Percentiles rank a stretch among this genome's conserved stretches.
Evolutionary conservation across 2,329 filamentous ascomycete species (phyloP).

Genomic region (Scytalidium sp.): DNA sequence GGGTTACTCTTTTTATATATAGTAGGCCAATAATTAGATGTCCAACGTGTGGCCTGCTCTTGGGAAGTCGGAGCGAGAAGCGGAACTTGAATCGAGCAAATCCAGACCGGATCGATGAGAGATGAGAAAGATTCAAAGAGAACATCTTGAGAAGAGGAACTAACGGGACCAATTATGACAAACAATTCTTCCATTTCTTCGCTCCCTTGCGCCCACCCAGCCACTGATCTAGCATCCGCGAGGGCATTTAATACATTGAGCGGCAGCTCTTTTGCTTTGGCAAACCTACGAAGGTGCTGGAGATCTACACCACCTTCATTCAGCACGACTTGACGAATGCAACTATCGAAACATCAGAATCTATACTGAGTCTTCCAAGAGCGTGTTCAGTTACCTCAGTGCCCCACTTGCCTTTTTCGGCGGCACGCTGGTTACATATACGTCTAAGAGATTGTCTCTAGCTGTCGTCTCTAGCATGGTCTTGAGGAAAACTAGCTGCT

Average conservation of each 20-base stretch:
- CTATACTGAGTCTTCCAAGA: slow-evolving; percentile 25
- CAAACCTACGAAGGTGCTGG: slow-evolving; percentile 72
- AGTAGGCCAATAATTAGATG: slow-evolving; percentile 75
- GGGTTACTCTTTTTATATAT: slow-evolving; percentile 86
- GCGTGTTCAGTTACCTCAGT: slow-evolving; percentile 57
- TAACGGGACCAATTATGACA: slow-evolving; percentile 49
- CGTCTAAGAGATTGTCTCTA: slow-evolving; percentile 55
- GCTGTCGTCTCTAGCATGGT: slow-evolving; percentile 62
- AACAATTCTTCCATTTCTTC: slow-evolving; percentile 36
- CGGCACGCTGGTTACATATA: slow-evolving; percentile 70
- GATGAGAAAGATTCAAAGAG: slow-evolving; percentile 44
- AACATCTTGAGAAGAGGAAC: slow-evolving; percentile 49
- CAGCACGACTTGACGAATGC: slow-evolving; percentile 53
- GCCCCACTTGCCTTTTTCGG: slow-evolving; percentile 69
- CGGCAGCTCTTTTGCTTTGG: slow-evolving; percentile 67
- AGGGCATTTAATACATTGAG: slow-evolving; percentile 58
- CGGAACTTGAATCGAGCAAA: slow-evolving; percentile 59
- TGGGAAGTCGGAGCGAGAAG: slow-evolving; percentile 71
- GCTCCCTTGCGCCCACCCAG: slow-evolving; percentile 56
- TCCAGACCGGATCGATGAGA: slow-evolving; percentile 45
- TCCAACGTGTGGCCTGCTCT: slow-evolving; percentile 73
- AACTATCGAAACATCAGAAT: slow-evolving; percentile 34
- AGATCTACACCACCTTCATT: slow-evolving; percentile 62
- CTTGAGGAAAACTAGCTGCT: slow-evolving; percentile 56
- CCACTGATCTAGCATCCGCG: slow-evolving; percentile 42